phyloP scores from a whole-genome alignment of 176 grass and related monocot genomes.

The Olyra latifolia region DNA sequence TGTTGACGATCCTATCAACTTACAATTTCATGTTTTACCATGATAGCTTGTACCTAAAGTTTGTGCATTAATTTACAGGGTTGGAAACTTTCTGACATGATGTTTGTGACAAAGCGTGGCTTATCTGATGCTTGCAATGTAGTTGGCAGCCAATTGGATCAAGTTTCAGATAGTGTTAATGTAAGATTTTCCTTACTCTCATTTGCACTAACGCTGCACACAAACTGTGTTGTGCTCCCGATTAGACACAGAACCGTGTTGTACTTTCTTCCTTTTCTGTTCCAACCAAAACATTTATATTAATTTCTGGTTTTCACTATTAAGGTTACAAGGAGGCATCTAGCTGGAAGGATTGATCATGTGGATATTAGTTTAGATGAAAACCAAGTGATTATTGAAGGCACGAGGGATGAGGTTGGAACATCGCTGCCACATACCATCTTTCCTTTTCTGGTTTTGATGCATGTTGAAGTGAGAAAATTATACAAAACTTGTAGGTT shows the following conservation, averaged over 20 bases:
- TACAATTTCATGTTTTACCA: not conserved
- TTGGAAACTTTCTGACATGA: conserved; percentile 79
- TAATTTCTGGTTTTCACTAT: not conserved
- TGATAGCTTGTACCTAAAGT: conserved; percentile 5
- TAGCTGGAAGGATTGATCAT: conserved; percentile 71
- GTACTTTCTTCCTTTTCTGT: no score
- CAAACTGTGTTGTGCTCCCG: not conserved
- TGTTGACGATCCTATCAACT: not conserved
- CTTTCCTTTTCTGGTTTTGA: not conserved
- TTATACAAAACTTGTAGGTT: conserved; percentile 41
- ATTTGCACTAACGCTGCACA: no score
- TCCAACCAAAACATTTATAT: not conserved
- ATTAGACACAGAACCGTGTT: no score
- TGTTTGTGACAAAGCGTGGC: conserved; percentile 82
- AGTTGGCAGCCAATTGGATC: conserved; percentile 69
- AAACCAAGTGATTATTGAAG: conserved; percentile 62
- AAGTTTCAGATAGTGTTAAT: conserved; percentile 65
- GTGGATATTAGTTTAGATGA: conserved; percentile 70
- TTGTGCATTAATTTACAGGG: conserved; percentile 43
- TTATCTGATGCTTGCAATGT: conserved; percentile 69
- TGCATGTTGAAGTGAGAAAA: not conserved
- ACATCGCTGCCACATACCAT: not conserved
- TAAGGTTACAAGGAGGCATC: conserved; percentile 65
- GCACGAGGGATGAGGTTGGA: conserved; percentile 70
- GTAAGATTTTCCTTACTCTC: conserved; percentile 52